A percentile compares a stretch with the other conserved stretches of the same genome.
Conservation (phyloP, 2,329 filamentous ascomycete species). For the Alternaria hordeiaustralica region DNA sequence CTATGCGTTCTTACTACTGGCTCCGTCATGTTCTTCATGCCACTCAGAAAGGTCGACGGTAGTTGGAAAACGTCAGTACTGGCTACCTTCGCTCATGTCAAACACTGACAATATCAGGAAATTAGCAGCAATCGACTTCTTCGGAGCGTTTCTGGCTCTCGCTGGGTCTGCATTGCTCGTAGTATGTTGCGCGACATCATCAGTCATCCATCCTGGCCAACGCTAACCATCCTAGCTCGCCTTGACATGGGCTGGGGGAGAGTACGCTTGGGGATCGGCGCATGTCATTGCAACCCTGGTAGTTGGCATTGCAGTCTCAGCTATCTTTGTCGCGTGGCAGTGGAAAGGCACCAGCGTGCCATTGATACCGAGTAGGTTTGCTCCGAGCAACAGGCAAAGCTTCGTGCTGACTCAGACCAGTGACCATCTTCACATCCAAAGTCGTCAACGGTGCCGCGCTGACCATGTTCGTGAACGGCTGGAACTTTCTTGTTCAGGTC, state of each 20-base stretch:
- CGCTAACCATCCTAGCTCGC: conserved; percentile 20
- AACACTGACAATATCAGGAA: conserved; percentile 19
- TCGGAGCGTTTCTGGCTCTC: conserved; percentile 62
- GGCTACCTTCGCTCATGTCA: not conserved
- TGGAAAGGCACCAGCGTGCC: conserved; percentile 64
- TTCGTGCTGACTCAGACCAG: not conserved
- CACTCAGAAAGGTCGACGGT: conserved; percentile 54
- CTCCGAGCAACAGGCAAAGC: not conserved
- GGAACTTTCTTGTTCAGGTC: conserved; percentile 65
- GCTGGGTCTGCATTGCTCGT: conserved; percentile 63
- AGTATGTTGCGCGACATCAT: conserved; percentile 38
- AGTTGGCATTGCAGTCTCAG: conserved; percentile 57
- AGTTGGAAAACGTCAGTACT: conserved; percentile 57
- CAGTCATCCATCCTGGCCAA: not conserved
- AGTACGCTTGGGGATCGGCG: conserved; percentile 61
- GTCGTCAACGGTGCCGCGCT: conserved; percentile 25
- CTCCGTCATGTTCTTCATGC: conserved; percentile 32
- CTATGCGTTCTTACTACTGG: conserved; percentile 22
- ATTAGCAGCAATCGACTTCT: conserved; percentile 61
- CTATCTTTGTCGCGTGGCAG: conserved; percentile 62
- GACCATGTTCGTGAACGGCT: conserved; percentile 64
- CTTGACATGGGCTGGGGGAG: conserved; percentile 66
- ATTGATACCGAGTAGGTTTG: conserved; percentile 60
- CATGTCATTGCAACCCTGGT: conserved; percentile 60
- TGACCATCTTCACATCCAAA: conserved; percentile 24